Percentiles rank a stretch among this genome's conserved stretches.
These are phyloP conservation scores for Boletus subcaerulescens DNA, from an alignment of 768 basidiomycete species.

Conservation along the genomic window DNA sequence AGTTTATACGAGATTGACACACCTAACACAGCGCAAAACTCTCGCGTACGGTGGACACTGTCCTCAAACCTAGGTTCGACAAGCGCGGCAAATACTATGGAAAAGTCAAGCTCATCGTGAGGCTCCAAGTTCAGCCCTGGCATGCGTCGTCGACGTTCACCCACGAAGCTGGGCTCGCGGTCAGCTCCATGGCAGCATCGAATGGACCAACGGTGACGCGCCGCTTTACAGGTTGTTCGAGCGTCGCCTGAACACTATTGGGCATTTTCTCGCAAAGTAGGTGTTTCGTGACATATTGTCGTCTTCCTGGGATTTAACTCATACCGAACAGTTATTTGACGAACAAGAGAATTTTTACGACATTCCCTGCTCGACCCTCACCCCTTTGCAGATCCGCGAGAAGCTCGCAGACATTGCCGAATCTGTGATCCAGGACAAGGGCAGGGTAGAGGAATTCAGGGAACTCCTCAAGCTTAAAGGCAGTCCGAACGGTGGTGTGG, in stretches of 20 bases:
- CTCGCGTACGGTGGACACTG: constrained; percentile 52
- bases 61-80: constrained; percentile 58
- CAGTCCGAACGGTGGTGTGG: constrained; percentile 75
- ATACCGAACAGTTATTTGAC: constrained; percentile 62
- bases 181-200: constrained; percentile 29
- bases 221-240: constrained; percentile 52
- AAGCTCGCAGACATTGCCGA: constrained; percentile 63
- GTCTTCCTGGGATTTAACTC: not conserved
- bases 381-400: constrained; percentile 69
- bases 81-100: constrained; percentile 61
- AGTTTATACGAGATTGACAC: not conserved
- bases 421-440: constrained; percentile 45
- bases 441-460: constrained; percentile 51
- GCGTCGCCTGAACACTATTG: constrained; percentile 78
- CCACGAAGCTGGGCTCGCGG: constrained; percentile 82
- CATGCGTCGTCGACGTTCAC: constrained; percentile 71
- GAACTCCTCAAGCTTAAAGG: constrained; percentile 62
- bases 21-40: constrained; percentile 51
- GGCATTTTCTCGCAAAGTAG: constrained; percentile 66
- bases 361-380: constrained; percentile 61
- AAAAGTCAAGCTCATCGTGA: constrained; percentile 70
- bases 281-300: constrained; percentile 11
- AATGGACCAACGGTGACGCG: not conserved
- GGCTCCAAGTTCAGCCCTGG: constrained; percentile 78
- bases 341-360: constrained; percentile 79